Percentiles rank a stretch among this genome's conserved stretches.
Conservation (phyloP, 1,284 basidiomycete genomes). For the Fomitiporia mediterranea region DNA sequence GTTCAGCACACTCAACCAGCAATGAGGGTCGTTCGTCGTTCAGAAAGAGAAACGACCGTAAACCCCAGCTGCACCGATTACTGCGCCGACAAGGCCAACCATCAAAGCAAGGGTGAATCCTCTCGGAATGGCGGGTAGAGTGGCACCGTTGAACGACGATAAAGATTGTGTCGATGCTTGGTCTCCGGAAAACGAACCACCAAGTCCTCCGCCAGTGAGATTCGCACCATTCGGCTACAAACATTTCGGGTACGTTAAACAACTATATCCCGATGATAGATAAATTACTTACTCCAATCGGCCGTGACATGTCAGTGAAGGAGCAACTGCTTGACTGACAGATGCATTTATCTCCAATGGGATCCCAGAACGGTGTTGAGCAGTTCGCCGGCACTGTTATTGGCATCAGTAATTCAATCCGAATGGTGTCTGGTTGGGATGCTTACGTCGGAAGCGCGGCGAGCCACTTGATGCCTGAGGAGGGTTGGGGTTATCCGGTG, state of each 20-base stretch:
- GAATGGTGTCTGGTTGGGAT: not conserved
- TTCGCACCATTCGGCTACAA: slow-evolving; percentile 64
- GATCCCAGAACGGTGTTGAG: slow-evolving; percentile 77
- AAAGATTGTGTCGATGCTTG: slow-evolving; percentile 33
- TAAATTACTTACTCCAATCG: slow-evolving; percentile 55
- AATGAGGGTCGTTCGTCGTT: too few species aligned
- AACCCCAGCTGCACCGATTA: slow-evolving; percentile 31
- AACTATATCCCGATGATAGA: not conserved
- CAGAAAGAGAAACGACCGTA: slow-evolving; percentile 16
- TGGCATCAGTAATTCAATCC: not conserved
- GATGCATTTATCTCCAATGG: slow-evolving; percentile 58
- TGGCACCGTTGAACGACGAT: slow-evolving; percentile 46
- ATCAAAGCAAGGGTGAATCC: slow-evolving; percentile 31
- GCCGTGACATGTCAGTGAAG: slow-evolving; percentile 58
- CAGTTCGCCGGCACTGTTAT: slow-evolving; percentile 63
- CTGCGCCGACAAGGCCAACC: slow-evolving; percentile 31
- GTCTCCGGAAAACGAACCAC: slow-evolving; percentile 28
- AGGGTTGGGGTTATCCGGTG: slow-evolving; percentile 60
- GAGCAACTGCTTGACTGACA: slow-evolving; percentile 53
- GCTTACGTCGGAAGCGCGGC: slow-evolving; percentile 51
- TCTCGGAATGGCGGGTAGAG: slow-evolving; percentile 27
- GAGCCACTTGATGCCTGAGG: slow-evolving; percentile 43
- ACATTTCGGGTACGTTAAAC: slow-evolving; percentile 1
- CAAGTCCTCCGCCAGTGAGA: slow-evolving; percentile 56
- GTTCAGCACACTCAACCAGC: too few species aligned